These are phyloP conservation scores for Leishmania turanica DNA, from an alignment of 208 protist genomes.

Conservation along the genomic window DNA sequence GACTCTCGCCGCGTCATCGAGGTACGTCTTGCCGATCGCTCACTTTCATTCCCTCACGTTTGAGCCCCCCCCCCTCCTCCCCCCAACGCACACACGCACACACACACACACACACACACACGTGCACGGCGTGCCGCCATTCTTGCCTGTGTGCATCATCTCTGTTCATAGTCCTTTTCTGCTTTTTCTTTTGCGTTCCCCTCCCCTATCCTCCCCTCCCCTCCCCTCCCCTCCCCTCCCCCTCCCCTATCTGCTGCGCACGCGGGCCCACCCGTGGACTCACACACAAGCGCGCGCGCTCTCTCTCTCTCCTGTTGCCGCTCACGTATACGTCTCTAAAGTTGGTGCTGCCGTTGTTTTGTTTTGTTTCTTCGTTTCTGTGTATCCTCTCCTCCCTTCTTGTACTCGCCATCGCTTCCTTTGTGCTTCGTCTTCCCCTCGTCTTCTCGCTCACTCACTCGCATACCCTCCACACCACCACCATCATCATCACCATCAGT, in stretches of 20 bases:
- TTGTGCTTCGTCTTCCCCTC: neutral
- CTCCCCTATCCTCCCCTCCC: no score
- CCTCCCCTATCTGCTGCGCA: no score
- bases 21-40: neutral
- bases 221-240: no score
- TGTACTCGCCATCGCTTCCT: neutral
- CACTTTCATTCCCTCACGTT: neutral
- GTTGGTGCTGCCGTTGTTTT: neutral
- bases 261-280: no score
- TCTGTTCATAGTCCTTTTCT: neutral
- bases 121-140: neutral
- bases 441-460: neutral
- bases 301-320: neutral
- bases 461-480: neutral
- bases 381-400: slow-evolving; percentile 4
- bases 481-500: neutral
- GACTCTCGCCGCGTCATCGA: neutral
- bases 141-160: neutral
- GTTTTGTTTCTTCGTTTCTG: neutral
- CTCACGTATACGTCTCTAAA: neutral
- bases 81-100: neutral
- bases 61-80: neutral
- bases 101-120: neutral
- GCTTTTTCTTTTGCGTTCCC: neutral
- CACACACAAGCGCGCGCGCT: neutral